These are phyloP conservation scores for Persicaria maculosa DNA, from an alignment of 148 eudicot species.

Conservation along the genomic window DNA sequence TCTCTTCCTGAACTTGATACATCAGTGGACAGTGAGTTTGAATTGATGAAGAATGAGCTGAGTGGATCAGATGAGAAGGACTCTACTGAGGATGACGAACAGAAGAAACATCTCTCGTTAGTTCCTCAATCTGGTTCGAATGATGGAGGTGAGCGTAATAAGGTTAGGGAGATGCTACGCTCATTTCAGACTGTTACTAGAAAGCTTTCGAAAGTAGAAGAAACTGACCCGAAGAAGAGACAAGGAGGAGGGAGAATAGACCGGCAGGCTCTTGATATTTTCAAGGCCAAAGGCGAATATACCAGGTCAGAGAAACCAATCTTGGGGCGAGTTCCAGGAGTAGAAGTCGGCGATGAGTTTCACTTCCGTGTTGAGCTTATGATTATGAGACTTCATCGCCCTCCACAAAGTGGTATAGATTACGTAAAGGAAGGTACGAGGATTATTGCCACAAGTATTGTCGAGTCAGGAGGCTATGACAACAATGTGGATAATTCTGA, in stretches of 20 bases:
- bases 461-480: slow-evolving; percentile 70
- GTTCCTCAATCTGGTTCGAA: slow-evolving; percentile 19
- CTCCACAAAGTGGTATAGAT: slow-evolving; percentile 73
- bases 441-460: slow-evolving; percentile 59
- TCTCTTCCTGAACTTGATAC: not conserved
- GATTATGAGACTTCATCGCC: slow-evolving; percentile 76
- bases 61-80: no score
- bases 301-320: slow-evolving; percentile 28
- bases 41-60: slow-evolving; percentile 6
- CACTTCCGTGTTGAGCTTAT: slow-evolving; percentile 72
- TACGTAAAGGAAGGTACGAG: slow-evolving; percentile 27
- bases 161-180: slow-evolving; percentile 61
- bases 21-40: not conserved
- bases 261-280: slow-evolving; percentile 31
- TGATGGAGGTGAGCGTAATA: slow-evolving; percentile 42
- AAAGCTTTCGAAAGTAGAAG: slow-evolving; percentile 62
- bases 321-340: slow-evolving; percentile 68
- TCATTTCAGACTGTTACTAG: slow-evolving; percentile 53
- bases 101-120: not conserved
- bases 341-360: slow-evolving; percentile 87
- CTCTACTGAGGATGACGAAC: slow-evolving; percentile 25
- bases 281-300: slow-evolving; percentile 47
- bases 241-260: slow-evolving; percentile 36
- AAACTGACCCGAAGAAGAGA: slow-evolving; percentile 25
- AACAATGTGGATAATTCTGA: slow-evolving; percentile 65